Conservation (phyloP, 2,329 filamentous ascomycete species). For the Ophiostoma montium region DNA sequence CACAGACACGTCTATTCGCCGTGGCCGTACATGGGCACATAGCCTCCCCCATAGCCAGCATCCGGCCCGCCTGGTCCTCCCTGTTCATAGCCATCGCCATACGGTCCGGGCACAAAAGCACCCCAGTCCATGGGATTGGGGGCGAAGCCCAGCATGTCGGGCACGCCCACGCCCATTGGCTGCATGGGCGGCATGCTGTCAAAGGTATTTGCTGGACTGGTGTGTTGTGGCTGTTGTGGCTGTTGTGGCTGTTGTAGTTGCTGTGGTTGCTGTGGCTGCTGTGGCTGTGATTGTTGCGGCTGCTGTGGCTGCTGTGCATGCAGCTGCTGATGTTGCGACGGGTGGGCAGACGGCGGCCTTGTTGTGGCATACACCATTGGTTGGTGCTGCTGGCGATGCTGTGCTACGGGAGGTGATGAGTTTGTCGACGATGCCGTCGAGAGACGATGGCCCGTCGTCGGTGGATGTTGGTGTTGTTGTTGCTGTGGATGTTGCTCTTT, state of each 20-base stretch:
- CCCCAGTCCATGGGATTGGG: slow-evolving; percentile 32
- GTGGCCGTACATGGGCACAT: slow-evolving; percentile 9
- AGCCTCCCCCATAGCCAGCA: background rate
- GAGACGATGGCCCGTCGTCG: slow-evolving; percentile 3
- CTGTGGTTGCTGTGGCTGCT: slow-evolving; percentile 8
- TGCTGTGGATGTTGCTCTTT: background rate
- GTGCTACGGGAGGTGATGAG: slow-evolving; percentile 8
- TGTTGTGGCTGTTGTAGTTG: too few relatives aligned
- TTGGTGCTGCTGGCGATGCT: slow-evolving; percentile 8
- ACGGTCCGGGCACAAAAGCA: slow-evolving; percentile 28
- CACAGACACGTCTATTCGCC: background rate
- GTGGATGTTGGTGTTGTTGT: background rate
- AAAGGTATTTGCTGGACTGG: background rate
- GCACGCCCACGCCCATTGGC: slow-evolving; percentile 16
- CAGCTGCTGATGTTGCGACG: slow-evolving; percentile 21
- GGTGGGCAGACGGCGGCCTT: background rate
- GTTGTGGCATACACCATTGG: background rate
- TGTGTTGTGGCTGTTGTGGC: slow-evolving; percentile 5
- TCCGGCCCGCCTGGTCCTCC: background rate
- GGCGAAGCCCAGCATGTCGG: slow-evolving; percentile 17
- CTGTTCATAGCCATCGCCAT: slow-evolving; percentile 11
- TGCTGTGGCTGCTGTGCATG: slow-evolving; percentile 11
- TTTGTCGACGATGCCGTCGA: slow-evolving; percentile 8
- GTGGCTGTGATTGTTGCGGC: slow-evolving; percentile 17
- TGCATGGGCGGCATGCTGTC: slow-evolving; percentile 3